Evolutionary conservation across 805 yeast genomes (phyloP), one percentile per base, ranked within the genome.

Genomic region (Clavispora carvajalis): DNA sequence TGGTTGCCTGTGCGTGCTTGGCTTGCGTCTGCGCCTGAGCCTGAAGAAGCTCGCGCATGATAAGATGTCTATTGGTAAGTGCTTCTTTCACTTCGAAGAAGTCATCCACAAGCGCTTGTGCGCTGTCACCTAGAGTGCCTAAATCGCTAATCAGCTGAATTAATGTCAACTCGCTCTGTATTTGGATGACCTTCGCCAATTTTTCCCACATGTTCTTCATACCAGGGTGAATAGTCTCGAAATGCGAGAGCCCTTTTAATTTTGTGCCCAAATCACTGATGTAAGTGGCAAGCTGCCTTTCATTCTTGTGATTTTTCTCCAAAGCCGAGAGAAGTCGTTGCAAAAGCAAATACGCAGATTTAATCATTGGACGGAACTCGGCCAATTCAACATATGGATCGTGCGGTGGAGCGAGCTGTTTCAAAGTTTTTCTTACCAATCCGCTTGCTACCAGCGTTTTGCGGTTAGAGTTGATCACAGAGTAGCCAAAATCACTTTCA

Each of bases 61-160:
- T 64, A 42, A 93, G 69, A 59, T 93, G 96, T 44, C 99, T 73
- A 62, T 91, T 90, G 0, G 99, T 93, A 40, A 93, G 68, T 0
- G 96, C 83, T 62, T 93, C 99, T 60, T 93, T 93, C 42, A 90
- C 83, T 43, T 84, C 81, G 59, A 82, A 93, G 12, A 93, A 82
- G 52, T 90, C 96, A 45, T 76, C 76, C 3, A 79, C 67, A 22
- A 88, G 66, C 52, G 76, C 68, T 41, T 72, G 77, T 12, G 88
- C 58, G 1, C 84, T 84, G 52, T 91, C 97, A 2, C 86, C 89
- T 25, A 91, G 60, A 0, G 84, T 72, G 0, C 93, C 89, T 62
- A 79, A 69, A 46, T 82, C 86, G 44, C 80, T 75, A 8, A 85
- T 77, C 33, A 86, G 82, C 50, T 81, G 81, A 12, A 85, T 68